These are phyloP conservation scores for Wickerhamomyces strasburgensis DNA, from an alignment of 805 yeast species.

Conservation along the genomic window DNA sequence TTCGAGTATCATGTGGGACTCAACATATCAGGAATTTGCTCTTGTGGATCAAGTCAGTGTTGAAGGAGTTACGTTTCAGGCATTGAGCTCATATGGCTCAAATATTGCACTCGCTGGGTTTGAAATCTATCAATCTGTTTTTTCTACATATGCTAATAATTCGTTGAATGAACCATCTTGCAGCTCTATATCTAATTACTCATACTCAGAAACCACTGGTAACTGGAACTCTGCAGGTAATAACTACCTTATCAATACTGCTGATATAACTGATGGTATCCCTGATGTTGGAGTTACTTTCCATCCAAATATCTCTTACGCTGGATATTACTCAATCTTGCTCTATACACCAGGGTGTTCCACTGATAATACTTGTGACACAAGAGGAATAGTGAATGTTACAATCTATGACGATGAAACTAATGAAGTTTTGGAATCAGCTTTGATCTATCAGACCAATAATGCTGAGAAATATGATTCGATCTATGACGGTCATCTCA, in stretches of 20 bases:
- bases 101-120: conserved; percentile 69
- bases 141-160: conserved; percentile 69
- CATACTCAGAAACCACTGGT: conserved; percentile 27
- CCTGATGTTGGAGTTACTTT: conserved; percentile 42
- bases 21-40: conserved; percentile 72
- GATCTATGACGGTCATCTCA: conserved; percentile 64
- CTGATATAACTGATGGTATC: conserved; percentile 29
- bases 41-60: conserved; percentile 67
- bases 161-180: conserved; percentile 67
- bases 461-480: conserved; percentile 74
- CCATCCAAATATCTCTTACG: conserved; percentile 61
- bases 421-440: conserved; percentile 34
- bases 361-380: conserved; percentile 57
- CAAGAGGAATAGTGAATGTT: conserved; percentile 76
- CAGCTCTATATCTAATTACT: conserved; percentile 21
- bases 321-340: conserved; percentile 71
- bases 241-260: conserved; percentile 31
- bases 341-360: conserved; percentile 87
- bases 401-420: conserved; percentile 46
- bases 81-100: conserved; percentile 63
- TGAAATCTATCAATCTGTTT: conserved; percentile 53
- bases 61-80: conserved; percentile 54
- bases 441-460: conserved; percentile 73
- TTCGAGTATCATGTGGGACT: conserved; percentile 32
- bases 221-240: conserved; percentile 29